Base-by-base conservation (phyloP, 495 filamentous ascomycete species). In the Hyaloscypha bicolor region DNA sequence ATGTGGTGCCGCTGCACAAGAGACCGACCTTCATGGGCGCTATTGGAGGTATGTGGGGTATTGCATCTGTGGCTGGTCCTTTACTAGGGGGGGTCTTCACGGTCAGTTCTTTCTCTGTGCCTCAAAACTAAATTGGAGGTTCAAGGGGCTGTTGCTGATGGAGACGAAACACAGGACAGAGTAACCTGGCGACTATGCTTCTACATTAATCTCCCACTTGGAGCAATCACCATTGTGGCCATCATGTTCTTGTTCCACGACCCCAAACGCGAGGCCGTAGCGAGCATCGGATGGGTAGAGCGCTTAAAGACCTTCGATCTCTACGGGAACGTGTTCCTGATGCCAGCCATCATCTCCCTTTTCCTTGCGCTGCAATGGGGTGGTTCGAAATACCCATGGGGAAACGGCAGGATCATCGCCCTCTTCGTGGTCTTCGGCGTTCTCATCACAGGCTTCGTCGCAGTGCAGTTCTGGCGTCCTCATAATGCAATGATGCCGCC, bases 281-380 rank as follows among this genome's bases (percentile, higher is more conserved):
- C 19, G 16, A 25, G 19, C 12, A 5, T 29, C 29, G 30, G 30
- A 16, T 37, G 35, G 35, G 4, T 8, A 32, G 55, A 29, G 3
- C 21, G 33, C 14, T 1, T 64, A 14, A 78, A 78, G 62, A 80
- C 87, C 58, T 82, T 94, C 59, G 93, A 96, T 74, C 81, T 87
- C 1, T 69, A 84, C 5, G 93, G 93, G 3, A 89, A 86, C 0
- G 5, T 80, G 2, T 76, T 90, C 63, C 90, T 96, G 72, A 79
- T 96, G 55, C 90, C 91, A 3, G 83, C 81, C 19, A 85, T 96
- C 39, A 82, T 94, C 69, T 88, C 84, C 67, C 75, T 94, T 2
- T 75, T 96, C 16, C 80, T 97, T 1, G 93, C 93, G 0, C 79
- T 97, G 30, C 92, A 95, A 74, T 97, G 93, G 93, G 93, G 92